Evolutionary conservation across 2,329 filamentous ascomycete genomes (phyloP).

Genomic region (Beauveria australis): DNA sequence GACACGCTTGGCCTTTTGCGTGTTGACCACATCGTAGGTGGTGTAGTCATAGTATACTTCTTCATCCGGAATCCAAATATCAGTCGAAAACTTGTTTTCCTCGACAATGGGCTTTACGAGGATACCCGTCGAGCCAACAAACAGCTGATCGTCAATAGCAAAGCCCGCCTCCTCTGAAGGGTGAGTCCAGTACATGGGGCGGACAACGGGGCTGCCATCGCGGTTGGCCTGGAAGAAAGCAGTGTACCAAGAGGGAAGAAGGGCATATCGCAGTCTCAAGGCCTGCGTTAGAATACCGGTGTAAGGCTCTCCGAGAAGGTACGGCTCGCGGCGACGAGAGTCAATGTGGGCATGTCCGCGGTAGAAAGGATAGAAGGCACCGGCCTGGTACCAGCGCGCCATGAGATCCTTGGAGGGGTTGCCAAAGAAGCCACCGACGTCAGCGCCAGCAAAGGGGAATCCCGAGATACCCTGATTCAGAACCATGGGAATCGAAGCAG

Average conservation of each 20-base stretch:
- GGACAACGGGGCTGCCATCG: slow-evolving; percentile 77
- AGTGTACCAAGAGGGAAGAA: slow-evolving; percentile 93
- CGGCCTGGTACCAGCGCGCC: slow-evolving; percentile 92
- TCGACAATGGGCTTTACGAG: slow-evolving; percentile 86
- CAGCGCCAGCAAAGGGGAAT: slow-evolving; percentile 88
- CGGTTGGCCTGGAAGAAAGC: slow-evolving; percentile 85
- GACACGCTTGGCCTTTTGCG: slow-evolving; percentile 60
- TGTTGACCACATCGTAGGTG: slow-evolving; percentile 66
- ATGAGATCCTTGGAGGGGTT: slow-evolving; percentile 90
- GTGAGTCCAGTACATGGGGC: slow-evolving; percentile 89
- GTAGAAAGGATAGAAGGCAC: slow-evolving; percentile 97
- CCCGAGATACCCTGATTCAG: slow-evolving; percentile 87
- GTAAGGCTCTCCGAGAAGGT: slow-evolving; percentile 77
- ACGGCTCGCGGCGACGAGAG: slow-evolving; percentile 87
- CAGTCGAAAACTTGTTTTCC: slow-evolving; percentile 62
- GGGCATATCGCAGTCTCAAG: slow-evolving; percentile 76
- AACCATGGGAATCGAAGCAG: slow-evolving; percentile 86
- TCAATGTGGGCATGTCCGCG: slow-evolving; percentile 96
- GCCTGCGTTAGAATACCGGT: slow-evolving; percentile 80
- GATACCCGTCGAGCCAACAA: slow-evolving; percentile 78
- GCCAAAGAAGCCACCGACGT: slow-evolving; percentile 96
- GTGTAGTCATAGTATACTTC: slow-evolving; percentile 96
- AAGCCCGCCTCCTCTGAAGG: slow-evolving; percentile 83
- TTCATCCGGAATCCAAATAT: slow-evolving; percentile 81
- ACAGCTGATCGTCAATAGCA: slow-evolving; percentile 84